Evolutionary conservation across 2,329 filamentous ascomycete species (phyloP).

Genomic region (Blastomyces emzantsi): DNA sequence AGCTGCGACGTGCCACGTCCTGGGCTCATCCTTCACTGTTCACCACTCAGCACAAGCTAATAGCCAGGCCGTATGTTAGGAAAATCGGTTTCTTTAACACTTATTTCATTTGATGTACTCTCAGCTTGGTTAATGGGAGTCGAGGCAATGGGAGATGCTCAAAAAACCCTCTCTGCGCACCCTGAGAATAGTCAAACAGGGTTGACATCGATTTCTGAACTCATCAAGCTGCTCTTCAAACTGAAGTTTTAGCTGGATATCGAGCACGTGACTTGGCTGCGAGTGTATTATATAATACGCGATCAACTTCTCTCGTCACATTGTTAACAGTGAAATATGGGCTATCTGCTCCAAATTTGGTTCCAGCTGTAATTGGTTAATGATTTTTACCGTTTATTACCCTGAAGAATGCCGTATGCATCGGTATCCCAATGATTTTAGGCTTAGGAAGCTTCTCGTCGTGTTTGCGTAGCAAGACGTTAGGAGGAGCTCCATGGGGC

Average conservation of each 20-base stretch:
- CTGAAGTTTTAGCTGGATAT: not conserved
- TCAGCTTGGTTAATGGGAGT: not conserved
- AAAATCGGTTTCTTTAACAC: not conserved
- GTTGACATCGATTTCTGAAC: not conserved
- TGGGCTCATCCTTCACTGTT: not conserved
- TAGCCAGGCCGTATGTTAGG: not conserved
- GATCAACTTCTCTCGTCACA: no score
- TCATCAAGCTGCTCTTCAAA: no score
- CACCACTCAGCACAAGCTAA: not conserved
- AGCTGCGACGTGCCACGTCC: slow-evolving; percentile 13
- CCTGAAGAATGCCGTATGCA: not conserved
- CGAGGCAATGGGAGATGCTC: not conserved
- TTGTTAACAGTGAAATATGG: no score
- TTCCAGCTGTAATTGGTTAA: not conserved
- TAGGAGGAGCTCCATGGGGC: no score
- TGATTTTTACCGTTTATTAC: not conserved
- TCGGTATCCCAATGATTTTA: not conserved
- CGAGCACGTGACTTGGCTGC: not conserved
- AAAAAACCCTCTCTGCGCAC: not conserved
- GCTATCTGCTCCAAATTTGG: not conserved
- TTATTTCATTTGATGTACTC: not conserved
- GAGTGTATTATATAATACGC: not conserved
- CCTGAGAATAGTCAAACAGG: not conserved
- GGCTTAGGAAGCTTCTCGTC: no score
- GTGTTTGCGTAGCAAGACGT: no score